Percentiles rank a stretch among this genome's conserved stretches.
Conservation (phyloP, 805 yeast genomes). For the Saturnispora hagleri region DNA sequence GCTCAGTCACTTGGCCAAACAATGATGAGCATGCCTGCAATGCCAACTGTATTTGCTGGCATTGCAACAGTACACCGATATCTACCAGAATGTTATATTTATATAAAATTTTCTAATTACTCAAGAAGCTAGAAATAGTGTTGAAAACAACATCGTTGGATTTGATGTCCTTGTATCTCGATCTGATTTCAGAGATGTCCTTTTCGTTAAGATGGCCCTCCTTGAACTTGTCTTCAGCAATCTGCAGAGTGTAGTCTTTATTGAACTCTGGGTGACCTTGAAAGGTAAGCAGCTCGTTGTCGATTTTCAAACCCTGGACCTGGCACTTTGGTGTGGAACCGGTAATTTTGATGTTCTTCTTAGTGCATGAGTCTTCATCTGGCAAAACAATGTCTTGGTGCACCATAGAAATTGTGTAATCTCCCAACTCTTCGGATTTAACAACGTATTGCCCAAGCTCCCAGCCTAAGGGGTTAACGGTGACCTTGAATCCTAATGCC, state of each 20-base stretch:
- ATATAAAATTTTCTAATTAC: neutral
- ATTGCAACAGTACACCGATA: neutral
- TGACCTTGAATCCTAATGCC: constrained; percentile 53
- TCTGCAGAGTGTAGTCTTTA: constrained; percentile 22
- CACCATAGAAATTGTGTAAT: constrained; percentile 36
- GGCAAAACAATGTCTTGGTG: constrained; percentile 48
- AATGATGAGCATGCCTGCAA: neutral
- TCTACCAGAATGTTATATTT: neutral
- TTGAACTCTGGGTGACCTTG: constrained; percentile 90
- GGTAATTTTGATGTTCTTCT: constrained; percentile 26
- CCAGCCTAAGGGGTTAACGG: constrained; percentile 55
- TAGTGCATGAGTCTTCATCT: neutral
- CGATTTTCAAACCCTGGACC: constrained; percentile 58
- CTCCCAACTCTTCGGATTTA: constrained; percentile 27
- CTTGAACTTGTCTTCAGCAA: constrained; percentile 6
- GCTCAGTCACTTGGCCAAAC: neutral
- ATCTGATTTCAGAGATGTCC: constrained; percentile 1
- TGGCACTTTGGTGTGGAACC: constrained; percentile 49
- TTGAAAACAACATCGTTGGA: neutral
- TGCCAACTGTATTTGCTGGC: neutral
- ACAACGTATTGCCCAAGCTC: constrained; percentile 49
- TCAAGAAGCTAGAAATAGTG: neutral
- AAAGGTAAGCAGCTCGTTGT: constrained; percentile 47
- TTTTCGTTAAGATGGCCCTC: constrained; percentile 10
- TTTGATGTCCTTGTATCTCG: constrained; percentile 1